Conservation (phyloP, 805 yeast genomes). For the Suhomyces xylopsoci region DNA sequence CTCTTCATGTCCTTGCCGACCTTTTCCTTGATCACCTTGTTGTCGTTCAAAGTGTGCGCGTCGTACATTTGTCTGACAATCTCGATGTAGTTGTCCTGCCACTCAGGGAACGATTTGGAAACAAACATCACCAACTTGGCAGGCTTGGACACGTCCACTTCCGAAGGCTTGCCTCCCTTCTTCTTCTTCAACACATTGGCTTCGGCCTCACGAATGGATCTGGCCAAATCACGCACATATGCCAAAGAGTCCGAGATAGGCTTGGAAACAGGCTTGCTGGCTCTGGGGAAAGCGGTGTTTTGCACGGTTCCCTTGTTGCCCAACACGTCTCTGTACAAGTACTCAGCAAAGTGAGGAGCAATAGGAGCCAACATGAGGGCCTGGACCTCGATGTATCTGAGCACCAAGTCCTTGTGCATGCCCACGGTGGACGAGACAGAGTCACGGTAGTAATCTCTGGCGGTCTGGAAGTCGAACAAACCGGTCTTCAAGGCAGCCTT, state of each 20-base stretch:
- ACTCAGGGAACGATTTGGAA: constrained; percentile 73
- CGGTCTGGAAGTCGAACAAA: constrained; percentile 88
- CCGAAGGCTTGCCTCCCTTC: constrained; percentile 78
- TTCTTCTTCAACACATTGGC: constrained; percentile 74
- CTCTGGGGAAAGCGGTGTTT: constrained; percentile 75
- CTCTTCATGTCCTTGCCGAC: constrained; percentile 91
- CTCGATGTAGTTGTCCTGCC: constrained; percentile 60
- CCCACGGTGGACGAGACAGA: constrained; percentile 48
- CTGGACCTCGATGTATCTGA: constrained; percentile 83
- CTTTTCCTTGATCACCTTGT: constrained; percentile 57
- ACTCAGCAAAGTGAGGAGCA: constrained; percentile 95
- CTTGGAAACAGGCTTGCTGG: constrained; percentile 61
- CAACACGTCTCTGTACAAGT: constrained; percentile 78
- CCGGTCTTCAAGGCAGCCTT: constrained; percentile 89
- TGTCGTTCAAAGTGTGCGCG: constrained; percentile 60
- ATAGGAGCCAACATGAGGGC: constrained; percentile 82
- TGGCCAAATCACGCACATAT: constrained; percentile 73
- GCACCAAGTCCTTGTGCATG: constrained; percentile 82
- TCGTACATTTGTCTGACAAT: constrained; percentile 76
- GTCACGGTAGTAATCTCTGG: constrained; percentile 96
- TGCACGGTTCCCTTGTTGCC: constrained; percentile 67
- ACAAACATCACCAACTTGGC: constrained; percentile 69
- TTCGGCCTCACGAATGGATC: constrained; percentile 91
- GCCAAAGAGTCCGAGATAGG: constrained; percentile 64
- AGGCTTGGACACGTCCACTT: constrained; percentile 72